phyloP scores from a whole-genome alignment of 108 stramenopile species.

The Pelagomonas calceolata region DNA sequence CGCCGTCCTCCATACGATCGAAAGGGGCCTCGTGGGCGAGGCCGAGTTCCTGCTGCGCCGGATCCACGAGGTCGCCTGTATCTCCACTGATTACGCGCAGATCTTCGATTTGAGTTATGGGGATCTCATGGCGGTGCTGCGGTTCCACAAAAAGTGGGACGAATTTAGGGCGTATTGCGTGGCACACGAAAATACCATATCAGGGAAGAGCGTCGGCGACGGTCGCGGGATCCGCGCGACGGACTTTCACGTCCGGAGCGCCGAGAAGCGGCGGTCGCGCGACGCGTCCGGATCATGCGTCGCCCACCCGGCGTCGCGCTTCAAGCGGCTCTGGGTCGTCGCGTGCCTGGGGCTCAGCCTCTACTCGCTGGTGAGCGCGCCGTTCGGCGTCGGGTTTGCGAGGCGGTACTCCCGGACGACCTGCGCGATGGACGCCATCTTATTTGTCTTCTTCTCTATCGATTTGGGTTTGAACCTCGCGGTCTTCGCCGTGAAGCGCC shows the following conservation, averaged over 20 bases:
- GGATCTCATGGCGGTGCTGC: slow-evolving; percentile 14
- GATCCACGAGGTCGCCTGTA: slow-evolving; percentile 33
- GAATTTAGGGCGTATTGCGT: slow-evolving; percentile 21
- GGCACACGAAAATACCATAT: slow-evolving; percentile 15
- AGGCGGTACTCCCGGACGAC: background rate
- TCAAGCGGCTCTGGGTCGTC: slow-evolving; percentile 27
- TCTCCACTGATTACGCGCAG: slow-evolving; percentile 28
- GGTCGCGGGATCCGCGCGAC: background rate
- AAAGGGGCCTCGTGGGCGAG: slow-evolving; percentile 32
- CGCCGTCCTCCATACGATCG: slow-evolving; percentile 18
- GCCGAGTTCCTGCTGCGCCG: slow-evolving; percentile 36
- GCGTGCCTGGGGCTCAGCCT: slow-evolving; percentile 11
- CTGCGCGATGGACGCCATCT: slow-evolving; percentile 19
- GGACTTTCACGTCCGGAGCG: slow-evolving; percentile 37
- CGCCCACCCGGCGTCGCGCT: slow-evolving; percentile 24
- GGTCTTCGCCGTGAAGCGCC: slow-evolving; percentile 31
- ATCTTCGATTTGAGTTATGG: slow-evolving; percentile 27
- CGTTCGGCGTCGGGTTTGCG: slow-evolving; percentile 27
- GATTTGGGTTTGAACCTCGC: slow-evolving; percentile 24
- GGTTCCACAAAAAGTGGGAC: slow-evolving; percentile 8
- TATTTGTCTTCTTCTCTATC: slow-evolving; percentile 22
- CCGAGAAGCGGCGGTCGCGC: slow-evolving; percentile 28
- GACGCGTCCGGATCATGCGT: slow-evolving; percentile 23
- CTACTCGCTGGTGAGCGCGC: slow-evolving; percentile 20
- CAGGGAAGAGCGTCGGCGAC: slow-evolving; percentile 16